Evolutionary conservation across 1,139 yeast genomes (phyloP), one percentile per base, ranked within the genome.

Genomic region (Geotrichum macrosporum): DNA sequence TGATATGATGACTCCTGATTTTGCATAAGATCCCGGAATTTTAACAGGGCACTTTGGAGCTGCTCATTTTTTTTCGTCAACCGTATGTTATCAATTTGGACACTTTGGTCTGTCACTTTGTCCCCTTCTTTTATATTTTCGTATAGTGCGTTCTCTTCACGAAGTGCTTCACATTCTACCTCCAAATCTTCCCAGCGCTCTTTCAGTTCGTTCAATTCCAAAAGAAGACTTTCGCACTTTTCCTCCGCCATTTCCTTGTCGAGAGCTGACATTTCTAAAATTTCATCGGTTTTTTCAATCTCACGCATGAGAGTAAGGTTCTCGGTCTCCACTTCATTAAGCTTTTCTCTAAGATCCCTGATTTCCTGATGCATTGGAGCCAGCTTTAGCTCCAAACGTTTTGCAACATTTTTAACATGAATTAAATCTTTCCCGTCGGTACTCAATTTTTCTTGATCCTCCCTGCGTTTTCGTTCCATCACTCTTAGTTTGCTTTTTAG

Each of bases 171-270:
- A 35, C 70, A 64, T 44, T 78, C 80, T 1, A 66, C 56, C 29
- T 62, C 60, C 39, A 77, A 58, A 6, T 64, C 67, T 13, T 68
- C 69, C 49, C 74, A 69, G 39, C 71, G 68, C 6, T 42, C 50
- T 27, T 67, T 65, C 19, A 78, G 56, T 2, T 57, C 59, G 2
- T 60, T 58, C 24, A 66, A 48, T 30, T 63, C 65, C 10, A 52
- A 51, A 6, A 60, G 58, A 22, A 82, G 60, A 3, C 62, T 55
- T 10, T 65, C 69, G 43, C 71, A 73, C 10, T 69, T 65, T 33
- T 69, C 74, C 24, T 69, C 70, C 3, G 78, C 68, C 57, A 73
- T 73, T 51, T 76, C 83, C 48, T 73, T 71, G 46, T 81, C 88
- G 2, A 80, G 68, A 0, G 74, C 63, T 1, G 75, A 60, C 58